A percentile compares a stretch with the other conserved stretches of the same genome.
phyloP scores from a whole-genome alignment of 352 stramenopile species.

The Globisporangium emineosum region DNA sequence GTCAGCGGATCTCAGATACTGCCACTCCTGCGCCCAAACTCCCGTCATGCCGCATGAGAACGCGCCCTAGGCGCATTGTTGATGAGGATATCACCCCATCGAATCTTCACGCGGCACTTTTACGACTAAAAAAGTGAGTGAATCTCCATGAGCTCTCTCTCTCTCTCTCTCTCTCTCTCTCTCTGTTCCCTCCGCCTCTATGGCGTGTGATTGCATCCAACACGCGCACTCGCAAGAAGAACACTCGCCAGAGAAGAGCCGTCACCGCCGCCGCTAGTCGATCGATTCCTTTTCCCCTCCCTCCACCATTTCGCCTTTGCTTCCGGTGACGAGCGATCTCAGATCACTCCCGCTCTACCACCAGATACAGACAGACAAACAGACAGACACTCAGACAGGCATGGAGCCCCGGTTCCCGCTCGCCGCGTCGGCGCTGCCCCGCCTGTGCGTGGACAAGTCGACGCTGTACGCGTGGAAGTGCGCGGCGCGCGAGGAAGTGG shows the following conservation, averaged over 20 bases:
- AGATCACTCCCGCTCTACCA: not conserved
- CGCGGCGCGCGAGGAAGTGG: conserved; percentile 1
- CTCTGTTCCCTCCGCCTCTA: no score
- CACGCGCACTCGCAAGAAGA: not conserved
- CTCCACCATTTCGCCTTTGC: not conserved
- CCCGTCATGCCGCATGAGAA: no score
- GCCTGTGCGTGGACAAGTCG: conserved; percentile 5
- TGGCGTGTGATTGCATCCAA: no score
- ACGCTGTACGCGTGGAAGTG: conserved; percentile 13
- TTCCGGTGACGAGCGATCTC: not conserved
- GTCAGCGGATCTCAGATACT: no score
- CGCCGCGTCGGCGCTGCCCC: not conserved
- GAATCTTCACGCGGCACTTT: no score
- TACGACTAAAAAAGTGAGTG: no score
- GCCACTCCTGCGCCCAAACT: no score
- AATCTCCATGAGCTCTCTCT: no score
- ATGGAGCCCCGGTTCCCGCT: conserved; percentile 14
- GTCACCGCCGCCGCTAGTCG: no score
- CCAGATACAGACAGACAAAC: not conserved
- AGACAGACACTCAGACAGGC: not conserved
- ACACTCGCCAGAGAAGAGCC: not conserved
- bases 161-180: no score
- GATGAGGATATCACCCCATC: no score
- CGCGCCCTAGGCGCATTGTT: no score
- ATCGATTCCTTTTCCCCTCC: not conserved